Evolutionary conservation across 2,329 filamentous ascomycete genomes (phyloP).

Genomic region (Fusarium brevicatenulatum): DNA sequence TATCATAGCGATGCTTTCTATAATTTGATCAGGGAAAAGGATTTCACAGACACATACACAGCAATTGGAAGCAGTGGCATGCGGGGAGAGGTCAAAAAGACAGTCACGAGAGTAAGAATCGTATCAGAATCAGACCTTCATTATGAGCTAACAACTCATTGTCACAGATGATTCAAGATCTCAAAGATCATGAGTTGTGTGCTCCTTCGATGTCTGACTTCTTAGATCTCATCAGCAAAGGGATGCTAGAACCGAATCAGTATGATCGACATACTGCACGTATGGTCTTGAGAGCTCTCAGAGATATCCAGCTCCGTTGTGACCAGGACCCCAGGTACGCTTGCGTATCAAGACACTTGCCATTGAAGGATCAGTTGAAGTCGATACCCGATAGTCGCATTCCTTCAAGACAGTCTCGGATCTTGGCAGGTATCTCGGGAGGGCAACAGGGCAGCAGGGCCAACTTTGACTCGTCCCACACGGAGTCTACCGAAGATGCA

Average conservation of each 20-base stretch:
- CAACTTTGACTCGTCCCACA: background rate
- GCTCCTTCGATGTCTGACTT: background rate
- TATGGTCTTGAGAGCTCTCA: background rate
- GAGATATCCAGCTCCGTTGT: background rate
- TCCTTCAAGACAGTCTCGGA: background rate
- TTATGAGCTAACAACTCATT: background rate
- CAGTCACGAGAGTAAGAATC: background rate
- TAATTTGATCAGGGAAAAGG: background rate
- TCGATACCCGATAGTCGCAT: no score
- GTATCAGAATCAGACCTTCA: background rate
- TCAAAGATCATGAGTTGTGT: background rate
- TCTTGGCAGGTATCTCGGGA: background rate
- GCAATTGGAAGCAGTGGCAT: background rate
- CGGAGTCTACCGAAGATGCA: accelerated
- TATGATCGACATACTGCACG: background rate
- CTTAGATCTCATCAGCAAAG: background rate
- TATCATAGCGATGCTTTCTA: background rate
- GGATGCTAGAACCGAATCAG: background rate
- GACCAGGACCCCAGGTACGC: background rate
- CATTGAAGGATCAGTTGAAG: background rate
- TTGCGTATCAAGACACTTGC: background rate
- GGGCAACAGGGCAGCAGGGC: background rate
- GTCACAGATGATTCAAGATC: background rate
- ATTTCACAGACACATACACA: no score
- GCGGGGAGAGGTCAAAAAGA: background rate